phyloP scores from a whole-genome alignment of 148 eudicot species.

The Oxyria digyna region DNA sequence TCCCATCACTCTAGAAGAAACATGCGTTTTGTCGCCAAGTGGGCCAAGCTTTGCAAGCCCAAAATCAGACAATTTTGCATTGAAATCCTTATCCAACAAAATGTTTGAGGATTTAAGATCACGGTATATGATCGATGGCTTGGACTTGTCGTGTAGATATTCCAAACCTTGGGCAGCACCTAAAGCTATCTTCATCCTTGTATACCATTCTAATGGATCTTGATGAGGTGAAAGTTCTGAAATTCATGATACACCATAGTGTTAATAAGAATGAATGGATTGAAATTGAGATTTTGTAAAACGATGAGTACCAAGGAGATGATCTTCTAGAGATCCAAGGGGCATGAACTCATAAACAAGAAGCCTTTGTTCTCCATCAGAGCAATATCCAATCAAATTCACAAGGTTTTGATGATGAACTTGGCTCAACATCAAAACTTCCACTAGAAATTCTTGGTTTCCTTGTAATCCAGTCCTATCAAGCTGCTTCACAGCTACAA shows the following conservation, averaged over 20 bases:
- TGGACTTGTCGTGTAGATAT: slow-evolving; percentile 37
- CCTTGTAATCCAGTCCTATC: slow-evolving; percentile 41
- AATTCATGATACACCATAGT: background rate
- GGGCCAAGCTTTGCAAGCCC: slow-evolving; percentile 53
- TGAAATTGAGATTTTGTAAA: background rate
- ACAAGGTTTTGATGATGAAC: slow-evolving; percentile 40
- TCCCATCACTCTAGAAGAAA: slow-evolving; percentile 46
- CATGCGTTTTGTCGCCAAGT: slow-evolving; percentile 29
- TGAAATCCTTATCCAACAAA: slow-evolving; percentile 30
- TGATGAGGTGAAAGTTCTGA: slow-evolving; percentile 22
- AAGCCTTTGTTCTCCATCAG: slow-evolving; percentile 59
- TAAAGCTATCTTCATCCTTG: slow-evolving; percentile 36
- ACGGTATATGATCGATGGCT: slow-evolving; percentile 42
- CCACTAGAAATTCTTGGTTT: slow-evolving; percentile 34
- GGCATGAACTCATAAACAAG: slow-evolving; percentile 56
- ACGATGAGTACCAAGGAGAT: slow-evolving; percentile 30
- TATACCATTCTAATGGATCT: slow-evolving; percentile 37
- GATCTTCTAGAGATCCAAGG: slow-evolving; percentile 56
- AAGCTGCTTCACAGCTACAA: slow-evolving; percentile 37
- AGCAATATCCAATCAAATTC: slow-evolving; percentile 40
- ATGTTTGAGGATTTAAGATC: slow-evolving; percentile 48
- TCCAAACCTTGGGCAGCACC: slow-evolving; percentile 47
- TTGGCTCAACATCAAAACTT: slow-evolving; percentile 43
- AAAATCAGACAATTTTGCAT: slow-evolving; percentile 45
- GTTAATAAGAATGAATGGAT: background rate